Percentiles rank a stretch among this genome's conserved stretches.
Evolutionary conservation across 352 stramenopile genomes (phyloP).

Genomic region (Peronospora belbahrii): DNA sequence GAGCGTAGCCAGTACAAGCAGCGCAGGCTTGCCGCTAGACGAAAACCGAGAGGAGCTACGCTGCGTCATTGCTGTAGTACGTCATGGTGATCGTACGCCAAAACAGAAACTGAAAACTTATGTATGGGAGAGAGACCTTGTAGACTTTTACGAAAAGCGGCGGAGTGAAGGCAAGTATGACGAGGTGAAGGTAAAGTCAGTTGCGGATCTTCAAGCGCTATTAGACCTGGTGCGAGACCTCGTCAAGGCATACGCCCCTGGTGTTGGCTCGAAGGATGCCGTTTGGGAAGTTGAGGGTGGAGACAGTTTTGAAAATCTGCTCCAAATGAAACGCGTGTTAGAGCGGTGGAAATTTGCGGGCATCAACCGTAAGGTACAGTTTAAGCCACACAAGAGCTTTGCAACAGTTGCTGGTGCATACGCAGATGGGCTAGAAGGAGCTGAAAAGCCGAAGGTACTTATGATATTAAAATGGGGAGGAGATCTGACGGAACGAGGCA

Average conservation of each 20-base stretch:
- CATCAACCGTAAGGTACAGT: slow-evolving; percentile 96
- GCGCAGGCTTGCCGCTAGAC: slow-evolving; percentile 29
- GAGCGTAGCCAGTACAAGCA: slow-evolving; percentile 54
- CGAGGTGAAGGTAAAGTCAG: slow-evolving; percentile 81
- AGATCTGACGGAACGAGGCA: slow-evolving; percentile 96
- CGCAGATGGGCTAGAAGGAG: slow-evolving; percentile 7
- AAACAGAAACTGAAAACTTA: slow-evolving; percentile 99
- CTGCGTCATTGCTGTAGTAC: slow-evolving; percentile 97
- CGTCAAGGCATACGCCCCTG: slow-evolving; percentile 75
- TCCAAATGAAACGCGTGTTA: slow-evolving; percentile 95
- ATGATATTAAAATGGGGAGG: slow-evolving; percentile 99
- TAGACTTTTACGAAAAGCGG: slow-evolving; percentile 75
- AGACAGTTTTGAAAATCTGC: slow-evolving; percentile 89
- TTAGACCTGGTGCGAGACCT: slow-evolving; percentile 71
- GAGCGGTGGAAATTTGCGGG: slow-evolving; percentile 94
- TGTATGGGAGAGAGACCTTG: slow-evolving; percentile 78
- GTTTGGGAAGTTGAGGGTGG: slow-evolving; percentile 81
- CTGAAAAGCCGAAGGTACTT: slow-evolving; percentile 87
- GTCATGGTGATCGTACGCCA: slow-evolving; percentile 97
- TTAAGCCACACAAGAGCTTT: slow-evolving; percentile 72
- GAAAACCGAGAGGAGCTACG: slow-evolving; percentile 93
- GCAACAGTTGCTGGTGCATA: slow-evolving; percentile 29
- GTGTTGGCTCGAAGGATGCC: slow-evolving; percentile 69
- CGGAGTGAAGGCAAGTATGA: slow-evolving; percentile 69
- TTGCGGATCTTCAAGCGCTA: slow-evolving; percentile 72